Evolutionary conservation across 495 filamentous ascomycete genomes (phyloP).

Genomic region (Lindgomyces ingoldianus): DNA sequence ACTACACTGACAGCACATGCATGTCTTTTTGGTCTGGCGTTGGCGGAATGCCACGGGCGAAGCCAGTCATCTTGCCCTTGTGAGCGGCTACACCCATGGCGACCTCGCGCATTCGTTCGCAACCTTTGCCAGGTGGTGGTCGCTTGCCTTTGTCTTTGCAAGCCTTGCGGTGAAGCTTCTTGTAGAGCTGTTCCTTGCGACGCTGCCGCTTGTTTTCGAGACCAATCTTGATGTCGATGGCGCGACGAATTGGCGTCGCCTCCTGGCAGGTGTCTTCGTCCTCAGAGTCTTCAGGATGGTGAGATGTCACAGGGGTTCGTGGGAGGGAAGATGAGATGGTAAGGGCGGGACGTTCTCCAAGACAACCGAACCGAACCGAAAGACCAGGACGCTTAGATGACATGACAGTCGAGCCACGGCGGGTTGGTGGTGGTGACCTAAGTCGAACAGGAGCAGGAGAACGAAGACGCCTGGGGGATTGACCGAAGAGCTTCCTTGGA

Average conservation of each 20-base stretch:
- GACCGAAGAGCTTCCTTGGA: conserved; percentile 64
- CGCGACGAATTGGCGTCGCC: conserved; percentile 57
- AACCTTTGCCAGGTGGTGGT: conserved; percentile 77
- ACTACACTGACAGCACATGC: conserved; percentile 35
- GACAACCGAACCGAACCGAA: conserved; percentile 19
- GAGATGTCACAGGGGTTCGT: conserved; percentile 29
- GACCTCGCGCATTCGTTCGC: conserved; percentile 90
- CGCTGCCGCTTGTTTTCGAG: conserved; percentile 91
- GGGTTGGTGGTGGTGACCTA: conserved; percentile 57
- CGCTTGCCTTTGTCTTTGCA: conserved; percentile 57
- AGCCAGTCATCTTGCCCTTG: conserved; percentile 23
- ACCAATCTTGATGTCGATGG: conserved; percentile 95
- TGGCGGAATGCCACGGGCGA: conserved; percentile 11
- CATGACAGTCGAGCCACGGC: conserved; percentile 46
- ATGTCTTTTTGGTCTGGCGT: conserved; percentile 30
- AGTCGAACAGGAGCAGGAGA: conserved; percentile 60
- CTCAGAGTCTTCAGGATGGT: conserved; percentile 26
- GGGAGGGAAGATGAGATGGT: conserved; percentile 45
- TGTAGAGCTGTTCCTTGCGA: conserved; percentile 84
- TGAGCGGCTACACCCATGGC: conserved; percentile 76
- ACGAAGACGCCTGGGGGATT: conserved; percentile 69
- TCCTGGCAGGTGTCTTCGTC: conserved; percentile 35
- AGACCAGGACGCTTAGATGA: conserved; percentile 12
- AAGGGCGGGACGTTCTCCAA: conserved; percentile 43
- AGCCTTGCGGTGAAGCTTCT: conserved; percentile 74